Evolutionary conservation across 2,329 filamentous ascomycete genomes (phyloP).

Genomic region (Colletotrichum tropicicola): DNA sequence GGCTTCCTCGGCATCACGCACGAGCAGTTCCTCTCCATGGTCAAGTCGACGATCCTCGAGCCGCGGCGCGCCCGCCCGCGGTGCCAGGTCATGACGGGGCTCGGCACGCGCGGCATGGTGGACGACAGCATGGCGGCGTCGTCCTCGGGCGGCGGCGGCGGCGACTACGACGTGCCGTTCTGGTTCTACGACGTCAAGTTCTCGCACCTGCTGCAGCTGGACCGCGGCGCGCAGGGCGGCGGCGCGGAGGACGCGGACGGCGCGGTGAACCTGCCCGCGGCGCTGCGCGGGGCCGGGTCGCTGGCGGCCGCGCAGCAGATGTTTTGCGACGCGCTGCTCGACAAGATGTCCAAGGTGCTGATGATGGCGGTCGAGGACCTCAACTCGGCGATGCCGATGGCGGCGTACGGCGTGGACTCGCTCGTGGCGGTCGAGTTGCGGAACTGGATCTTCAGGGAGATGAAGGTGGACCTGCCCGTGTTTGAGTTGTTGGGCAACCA

Average conservation of each 20-base stretch:
- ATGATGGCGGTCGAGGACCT: slow-evolving; percentile 9
- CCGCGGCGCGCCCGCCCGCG: too few species aligned
- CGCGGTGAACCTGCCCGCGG: neutral
- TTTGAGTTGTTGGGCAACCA: too few species aligned
- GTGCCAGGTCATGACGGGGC: neutral
- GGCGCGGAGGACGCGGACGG: neutral
- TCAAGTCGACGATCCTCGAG: neutral
- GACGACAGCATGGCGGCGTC: too few species aligned
- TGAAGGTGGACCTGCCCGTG: neutral
- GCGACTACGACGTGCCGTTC: neutral
- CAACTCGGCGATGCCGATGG: slow-evolving; percentile 35
- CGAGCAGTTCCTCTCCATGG: neutral
- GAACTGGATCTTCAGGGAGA: neutral
- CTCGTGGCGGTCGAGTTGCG: neutral
- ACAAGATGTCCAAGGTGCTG: neutral
- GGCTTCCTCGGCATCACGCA: neutral
- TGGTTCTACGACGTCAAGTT: neutral
- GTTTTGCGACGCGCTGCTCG: slow-evolving; percentile 1
- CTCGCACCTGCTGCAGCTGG: neutral
- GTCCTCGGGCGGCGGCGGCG: too few species aligned
- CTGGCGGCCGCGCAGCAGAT: slow-evolving; percentile 32
- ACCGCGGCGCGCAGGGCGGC: neutral
- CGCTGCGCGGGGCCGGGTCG: neutral
- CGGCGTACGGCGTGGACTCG: slow-evolving; percentile 10
- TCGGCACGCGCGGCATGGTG: too few species aligned